A percentile compares a stretch with the other conserved stretches of the same genome.
Evolutionary conservation across 139 green algal genomes (phyloP).

Genomic region (Gonium pectorale): DNA sequence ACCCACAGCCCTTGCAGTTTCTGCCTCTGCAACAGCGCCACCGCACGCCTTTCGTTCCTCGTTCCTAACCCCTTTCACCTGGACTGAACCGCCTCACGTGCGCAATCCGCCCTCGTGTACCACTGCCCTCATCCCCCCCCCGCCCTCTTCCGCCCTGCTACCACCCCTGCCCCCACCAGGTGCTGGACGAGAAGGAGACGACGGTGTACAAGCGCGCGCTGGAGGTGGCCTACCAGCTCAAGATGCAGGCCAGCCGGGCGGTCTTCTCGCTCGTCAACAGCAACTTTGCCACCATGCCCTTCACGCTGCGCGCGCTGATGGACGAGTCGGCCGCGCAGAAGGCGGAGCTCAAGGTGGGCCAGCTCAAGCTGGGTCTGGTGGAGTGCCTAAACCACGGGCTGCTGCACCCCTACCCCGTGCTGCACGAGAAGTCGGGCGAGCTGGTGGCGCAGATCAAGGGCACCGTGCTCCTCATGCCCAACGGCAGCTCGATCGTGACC

Average conservation of each 20-base stretch:
- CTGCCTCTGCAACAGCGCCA: too few species aligned
- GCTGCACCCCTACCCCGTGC: conserved; percentile 95
- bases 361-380: conserved; percentile 81
- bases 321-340: conserved; percentile 36
- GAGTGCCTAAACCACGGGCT: conserved; percentile 96
- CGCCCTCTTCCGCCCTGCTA: not conserved
- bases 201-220: conserved; percentile 97
- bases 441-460: conserved; percentile 94
- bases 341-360: conserved; percentile 29
- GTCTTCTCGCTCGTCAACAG: conserved; percentile 90
- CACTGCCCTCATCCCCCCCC: not conserved
- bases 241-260: conserved; percentile 84
- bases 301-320: conserved; percentile 83
- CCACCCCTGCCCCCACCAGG: not conserved
- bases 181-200: conserved; percentile 97
- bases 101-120: not conserved
- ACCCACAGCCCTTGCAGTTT: too few species aligned
- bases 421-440: conserved; percentile 87
- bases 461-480: conserved; percentile 97
- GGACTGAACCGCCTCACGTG: not conserved
- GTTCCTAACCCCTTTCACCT: too few species aligned
- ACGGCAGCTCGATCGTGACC: conserved; percentile 90
- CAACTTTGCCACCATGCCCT: conserved; percentile 93
- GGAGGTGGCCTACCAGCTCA: conserved; percentile 93
- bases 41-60: too few species aligned